Conservation (phyloP, 495 filamentous ascomycete genomes). For the Tetracladium marchalianum region DNA sequence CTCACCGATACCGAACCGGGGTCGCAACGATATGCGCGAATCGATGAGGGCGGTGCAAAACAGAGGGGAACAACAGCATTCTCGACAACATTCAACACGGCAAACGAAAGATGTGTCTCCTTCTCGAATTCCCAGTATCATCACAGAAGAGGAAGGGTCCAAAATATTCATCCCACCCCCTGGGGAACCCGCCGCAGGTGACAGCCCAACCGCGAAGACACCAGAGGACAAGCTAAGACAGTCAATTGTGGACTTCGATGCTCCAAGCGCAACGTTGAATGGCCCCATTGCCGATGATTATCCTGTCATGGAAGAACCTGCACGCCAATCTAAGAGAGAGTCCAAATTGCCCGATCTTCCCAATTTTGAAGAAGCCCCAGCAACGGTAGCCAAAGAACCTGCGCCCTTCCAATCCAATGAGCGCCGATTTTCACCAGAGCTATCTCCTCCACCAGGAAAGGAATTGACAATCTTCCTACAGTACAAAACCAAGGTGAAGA, state of each 20-base stretch:
- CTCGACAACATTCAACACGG: conserved; percentile 49
- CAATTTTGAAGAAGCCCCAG: conserved; percentile 9
- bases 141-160: conserved; percentile 51
- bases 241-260: conserved; percentile 26
- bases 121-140: conserved; percentile 47
- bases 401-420: conserved; percentile 1
- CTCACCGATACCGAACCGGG: conserved; percentile 79
- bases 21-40: conserved; percentile 70
- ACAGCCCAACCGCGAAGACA: conserved; percentile 42
- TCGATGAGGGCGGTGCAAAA: conserved; percentile 85
- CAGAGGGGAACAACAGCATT: conserved; percentile 59
- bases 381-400: conserved; percentile 12
- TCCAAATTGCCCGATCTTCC: conserved; percentile 3
- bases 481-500: conserved; percentile 95
- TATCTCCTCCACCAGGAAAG: conserved; percentile 70
- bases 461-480: conserved; percentile 94
- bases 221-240: conserved; percentile 50
- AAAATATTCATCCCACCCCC: conserved; percentile 23
- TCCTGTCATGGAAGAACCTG: conserved; percentile 4
- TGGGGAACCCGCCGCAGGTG: conserved; percentile 28
- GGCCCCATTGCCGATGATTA: conserved; percentile 11
- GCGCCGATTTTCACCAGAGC: conserved; percentile 47
- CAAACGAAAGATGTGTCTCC: conserved; percentile 47
- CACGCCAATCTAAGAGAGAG: neutral
- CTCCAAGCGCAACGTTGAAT: conserved; percentile 17